These are phyloP conservation scores for Setomelanomma holmii DNA, from an alignment of 2,329 filamentous ascomycete species.

Conservation along the genomic window DNA sequence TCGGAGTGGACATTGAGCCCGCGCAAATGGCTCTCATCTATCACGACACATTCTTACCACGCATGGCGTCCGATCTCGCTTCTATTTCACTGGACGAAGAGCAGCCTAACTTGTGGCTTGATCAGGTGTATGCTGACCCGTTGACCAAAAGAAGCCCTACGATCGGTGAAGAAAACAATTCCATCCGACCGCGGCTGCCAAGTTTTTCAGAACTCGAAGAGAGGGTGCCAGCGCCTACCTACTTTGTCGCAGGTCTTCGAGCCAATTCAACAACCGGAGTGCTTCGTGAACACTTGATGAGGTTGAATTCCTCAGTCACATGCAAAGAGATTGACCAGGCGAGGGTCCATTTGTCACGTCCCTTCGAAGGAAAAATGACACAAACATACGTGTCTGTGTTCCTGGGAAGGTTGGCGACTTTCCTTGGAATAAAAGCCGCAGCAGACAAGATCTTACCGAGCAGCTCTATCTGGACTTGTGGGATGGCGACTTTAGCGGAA, in stretches of 20 bases:
- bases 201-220: not conserved
- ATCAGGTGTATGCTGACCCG: not conserved
- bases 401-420: conserved; percentile 7
- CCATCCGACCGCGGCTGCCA: not conserved
- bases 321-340: conserved; percentile 5
- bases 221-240: not conserved
- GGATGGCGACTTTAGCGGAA: not conserved
- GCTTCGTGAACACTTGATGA: conserved; percentile 14
- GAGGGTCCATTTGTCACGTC: not conserved
- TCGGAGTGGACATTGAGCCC: conserved; percentile 14
- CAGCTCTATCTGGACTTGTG: conserved; percentile 9
- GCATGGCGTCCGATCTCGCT: not conserved
- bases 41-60: not conserved
- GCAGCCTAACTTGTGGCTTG: not conserved
- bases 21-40: conserved; percentile 9
- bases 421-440: conserved; percentile 16
- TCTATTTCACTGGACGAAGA: not conserved
- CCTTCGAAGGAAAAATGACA: not conserved
- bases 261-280: conserved; percentile 10
- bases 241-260: conserved; percentile 1
- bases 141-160: not conserved
- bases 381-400: conserved; percentile 10
- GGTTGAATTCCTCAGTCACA: conserved; percentile 10
- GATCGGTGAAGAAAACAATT: not conserved
- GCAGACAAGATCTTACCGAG: conserved; percentile 13